phyloP scores from a whole-genome alignment of 306 rosid genomes.

The Heteromeles arbutifolia region DNA sequence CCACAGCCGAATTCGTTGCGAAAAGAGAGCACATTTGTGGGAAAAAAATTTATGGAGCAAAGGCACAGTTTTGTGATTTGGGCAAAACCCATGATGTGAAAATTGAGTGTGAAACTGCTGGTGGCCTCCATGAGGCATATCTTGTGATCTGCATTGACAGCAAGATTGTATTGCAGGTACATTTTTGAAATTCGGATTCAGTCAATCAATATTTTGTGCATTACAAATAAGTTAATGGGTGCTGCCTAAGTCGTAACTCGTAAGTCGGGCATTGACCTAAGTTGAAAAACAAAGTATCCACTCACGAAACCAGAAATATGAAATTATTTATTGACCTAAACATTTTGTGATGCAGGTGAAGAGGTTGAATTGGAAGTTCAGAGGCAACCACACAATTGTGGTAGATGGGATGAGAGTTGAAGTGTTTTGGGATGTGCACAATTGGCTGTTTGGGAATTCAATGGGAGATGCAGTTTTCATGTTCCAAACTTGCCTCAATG shows the following conservation, averaged over 20 bases:
- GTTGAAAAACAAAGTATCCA: no score
- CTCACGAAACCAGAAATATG: background rate
- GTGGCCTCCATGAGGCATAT: slow-evolving; percentile 53
- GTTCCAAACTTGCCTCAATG: slow-evolving; percentile 63
- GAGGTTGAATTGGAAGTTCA: slow-evolving; percentile 78
- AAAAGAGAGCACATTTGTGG: slow-evolving; percentile 78
- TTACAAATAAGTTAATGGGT: no score
- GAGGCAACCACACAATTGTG: slow-evolving; percentile 68
- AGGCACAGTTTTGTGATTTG: slow-evolving; percentile 62
- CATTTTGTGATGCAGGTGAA: slow-evolving; percentile 52
- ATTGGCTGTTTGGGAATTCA: slow-evolving; percentile 77
- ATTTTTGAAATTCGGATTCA: no score
- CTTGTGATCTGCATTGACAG: slow-evolving; percentile 69
- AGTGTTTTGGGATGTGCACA: slow-evolving; percentile 91
- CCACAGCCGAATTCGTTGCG: slow-evolving; percentile 44
- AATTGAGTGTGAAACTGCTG: slow-evolving; percentile 73
- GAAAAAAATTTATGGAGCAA: slow-evolving; percentile 54
- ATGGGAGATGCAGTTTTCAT: slow-evolving; percentile 73
- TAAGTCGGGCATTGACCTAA: no score
- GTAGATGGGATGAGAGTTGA: slow-evolving; percentile 74
- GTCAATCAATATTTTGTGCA: no score
- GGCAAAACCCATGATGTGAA: slow-evolving; percentile 59
- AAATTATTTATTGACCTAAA: background rate
- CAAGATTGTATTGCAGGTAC: slow-evolving; percentile 61
- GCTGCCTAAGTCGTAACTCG: no score